These are phyloP conservation scores for Lepidium didymum DNA, from an alignment of 345 rosid species.

Conservation along the genomic window DNA sequence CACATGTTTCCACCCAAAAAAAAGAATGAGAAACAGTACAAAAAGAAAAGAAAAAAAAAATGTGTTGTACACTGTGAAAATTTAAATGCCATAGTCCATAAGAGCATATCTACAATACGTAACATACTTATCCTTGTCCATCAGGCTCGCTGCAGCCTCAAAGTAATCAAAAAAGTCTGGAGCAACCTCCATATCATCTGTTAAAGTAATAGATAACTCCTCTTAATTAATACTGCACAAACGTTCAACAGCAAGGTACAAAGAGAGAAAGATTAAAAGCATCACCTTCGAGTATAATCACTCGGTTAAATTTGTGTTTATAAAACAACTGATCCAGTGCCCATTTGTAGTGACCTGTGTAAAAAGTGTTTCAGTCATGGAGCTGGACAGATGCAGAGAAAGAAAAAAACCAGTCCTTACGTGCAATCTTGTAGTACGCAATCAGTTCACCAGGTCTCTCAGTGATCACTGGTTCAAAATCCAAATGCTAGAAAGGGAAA, in stretches of 20 bases:
- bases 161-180: slow-evolving; percentile 96
- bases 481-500: slow-evolving; percentile 59
- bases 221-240: slow-evolving; percentile 9
- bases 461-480: slow-evolving; percentile 60
- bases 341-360: slow-evolving; percentile 91
- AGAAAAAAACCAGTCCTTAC: slow-evolving; percentile 39
- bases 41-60: neutral
- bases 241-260: neutral
- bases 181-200: slow-evolving; percentile 99
- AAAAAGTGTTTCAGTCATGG: slow-evolving; percentile 18
- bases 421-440: slow-evolving; percentile 90
- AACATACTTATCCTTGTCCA: slow-evolving; percentile 87
- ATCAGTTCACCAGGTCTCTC: slow-evolving; percentile 90
- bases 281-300: slow-evolving; percentile 91
- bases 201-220: slow-evolving; percentile 25
- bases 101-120: slow-evolving; percentile 5
- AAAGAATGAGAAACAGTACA: slow-evolving; percentile 1
- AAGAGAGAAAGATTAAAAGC: neutral
- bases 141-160: slow-evolving; percentile 85
- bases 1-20: slow-evolving; percentile 13
- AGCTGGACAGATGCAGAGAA: slow-evolving; percentile 18
- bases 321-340: slow-evolving; percentile 86
- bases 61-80: neutral
- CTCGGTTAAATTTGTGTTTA: slow-evolving; percentile 69
- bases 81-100: neutral